Evolutionary conservation across 2,329 filamentous ascomycete species (phyloP).

Genomic region (Cordyceps farinosa): DNA sequence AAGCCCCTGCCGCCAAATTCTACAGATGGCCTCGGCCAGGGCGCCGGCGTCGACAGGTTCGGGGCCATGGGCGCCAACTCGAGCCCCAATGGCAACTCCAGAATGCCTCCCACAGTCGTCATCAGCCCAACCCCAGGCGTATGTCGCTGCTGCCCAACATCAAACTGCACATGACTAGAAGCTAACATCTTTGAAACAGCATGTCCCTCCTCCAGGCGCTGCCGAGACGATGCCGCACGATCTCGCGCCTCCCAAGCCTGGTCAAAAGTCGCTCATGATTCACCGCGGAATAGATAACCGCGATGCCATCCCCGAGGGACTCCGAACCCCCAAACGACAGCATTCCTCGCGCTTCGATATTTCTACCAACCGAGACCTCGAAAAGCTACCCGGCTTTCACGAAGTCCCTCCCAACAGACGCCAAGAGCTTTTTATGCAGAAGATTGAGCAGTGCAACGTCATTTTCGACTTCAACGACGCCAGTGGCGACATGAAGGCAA

Average conservation of each 20-base stretch:
- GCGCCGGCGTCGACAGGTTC: conserved; percentile 41
- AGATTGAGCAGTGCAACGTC: conserved; percentile 99
- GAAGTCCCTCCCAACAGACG: conserved; percentile 92
- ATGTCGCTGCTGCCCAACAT: conserved; percentile 35
- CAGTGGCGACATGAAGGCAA: conserved; percentile 98
- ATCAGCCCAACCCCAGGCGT: conserved; percentile 93
- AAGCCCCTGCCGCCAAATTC: conserved; percentile 68
- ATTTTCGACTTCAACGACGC: conserved; percentile 99
- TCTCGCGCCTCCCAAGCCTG: conserved; percentile 87
- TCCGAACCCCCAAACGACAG: conserved; percentile 92
- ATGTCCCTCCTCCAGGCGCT: conserved; percentile 86
- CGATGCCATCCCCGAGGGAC: conserved; percentile 84
- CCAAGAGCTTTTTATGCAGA: conserved; percentile 98
- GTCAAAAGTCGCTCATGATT: conserved; percentile 81
- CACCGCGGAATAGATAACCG: conserved; percentile 86
- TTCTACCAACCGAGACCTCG: conserved; percentile 90
- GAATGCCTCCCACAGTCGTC: conserved; percentile 78
- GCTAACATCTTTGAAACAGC: conserved; percentile 49
- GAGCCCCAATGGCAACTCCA: conserved; percentile 37
- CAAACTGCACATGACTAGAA: neutral
- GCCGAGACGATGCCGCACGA: conserved; percentile 98
- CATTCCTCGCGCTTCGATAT: conserved; percentile 98
- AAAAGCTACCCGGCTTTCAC: conserved; percentile 96
- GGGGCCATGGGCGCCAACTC: conserved; percentile 32
- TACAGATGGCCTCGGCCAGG: conserved; percentile 34